Evolutionary conservation across 2,329 filamentous ascomycete species (phyloP).

Genomic region (Talaromyces sp.): DNA sequence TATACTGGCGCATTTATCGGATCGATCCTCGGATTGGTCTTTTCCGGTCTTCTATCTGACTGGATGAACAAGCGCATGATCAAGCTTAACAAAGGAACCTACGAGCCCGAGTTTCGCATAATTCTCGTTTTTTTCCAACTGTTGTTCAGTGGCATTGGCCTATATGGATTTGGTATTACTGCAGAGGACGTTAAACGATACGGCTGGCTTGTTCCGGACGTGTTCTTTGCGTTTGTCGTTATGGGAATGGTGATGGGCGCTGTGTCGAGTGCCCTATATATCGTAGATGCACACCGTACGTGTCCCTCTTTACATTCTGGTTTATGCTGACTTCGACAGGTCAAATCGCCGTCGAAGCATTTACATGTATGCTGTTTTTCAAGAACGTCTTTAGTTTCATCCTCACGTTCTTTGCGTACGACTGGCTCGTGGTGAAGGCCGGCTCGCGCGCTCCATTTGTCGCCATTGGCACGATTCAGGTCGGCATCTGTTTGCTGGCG

Average conservation of each 20-base stretch:
- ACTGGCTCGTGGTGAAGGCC: slow-evolving; percentile 67
- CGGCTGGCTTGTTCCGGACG: slow-evolving; percentile 69
- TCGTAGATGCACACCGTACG: slow-evolving; percentile 87
- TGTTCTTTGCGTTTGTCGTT: slow-evolving; percentile 81
- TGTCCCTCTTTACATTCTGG: slow-evolving; percentile 24
- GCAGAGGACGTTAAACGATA: slow-evolving; percentile 59
- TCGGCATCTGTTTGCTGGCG: slow-evolving; percentile 69
- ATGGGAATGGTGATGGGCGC: slow-evolving; percentile 90
- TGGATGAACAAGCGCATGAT: slow-evolving; percentile 68
- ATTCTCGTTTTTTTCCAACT: slow-evolving; percentile 78
- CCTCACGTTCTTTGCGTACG: slow-evolving; percentile 76
- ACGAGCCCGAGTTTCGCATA: slow-evolving; percentile 89
- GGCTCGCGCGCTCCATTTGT: slow-evolving; percentile 60
- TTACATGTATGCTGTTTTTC: slow-evolving; percentile 86
- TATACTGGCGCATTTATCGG: slow-evolving; percentile 85
- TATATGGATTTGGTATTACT: slow-evolving; percentile 82
- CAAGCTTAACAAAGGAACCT: slow-evolving; percentile 70
- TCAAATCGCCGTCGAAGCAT: slow-evolving; percentile 79
- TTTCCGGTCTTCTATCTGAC: slow-evolving; percentile 74
- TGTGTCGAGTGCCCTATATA: slow-evolving; percentile 79
- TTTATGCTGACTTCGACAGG: slow-evolving; percentile 43
- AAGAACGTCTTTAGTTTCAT: slow-evolving; percentile 92
- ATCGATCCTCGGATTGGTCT: slow-evolving; percentile 69
- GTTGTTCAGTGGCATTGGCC: slow-evolving; percentile 69
- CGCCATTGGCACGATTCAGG: slow-evolving; percentile 70